Conservation (phyloP, 371 early-diverging fungal species). For the Mortierella polycephala region DNA sequence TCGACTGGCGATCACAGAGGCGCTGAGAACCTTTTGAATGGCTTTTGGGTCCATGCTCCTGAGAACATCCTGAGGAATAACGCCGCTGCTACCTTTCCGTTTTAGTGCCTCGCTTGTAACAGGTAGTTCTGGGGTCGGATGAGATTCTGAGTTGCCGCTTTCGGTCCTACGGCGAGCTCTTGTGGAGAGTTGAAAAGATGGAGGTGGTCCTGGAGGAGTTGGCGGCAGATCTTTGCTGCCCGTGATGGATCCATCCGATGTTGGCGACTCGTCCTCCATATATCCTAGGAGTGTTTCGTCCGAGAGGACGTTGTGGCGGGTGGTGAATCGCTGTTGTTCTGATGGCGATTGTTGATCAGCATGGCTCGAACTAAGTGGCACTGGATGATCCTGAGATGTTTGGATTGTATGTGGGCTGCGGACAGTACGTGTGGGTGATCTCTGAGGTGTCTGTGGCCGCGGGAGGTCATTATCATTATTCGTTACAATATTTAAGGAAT, state of each 20-base stretch:
- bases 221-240: slow-evolving; percentile 22
- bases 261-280: neutral
- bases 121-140: neutral
- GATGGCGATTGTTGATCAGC: neutral
- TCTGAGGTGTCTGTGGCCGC: slow-evolving; percentile 7
- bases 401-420: slow-evolving; percentile 3
- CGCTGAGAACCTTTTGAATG: slow-evolving; percentile 13
- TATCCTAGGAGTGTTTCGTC: slow-evolving; percentile 28
- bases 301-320: slow-evolving; percentile 17
- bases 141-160: neutral
- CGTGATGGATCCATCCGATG: neutral
- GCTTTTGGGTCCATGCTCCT: slow-evolving; percentile 33
- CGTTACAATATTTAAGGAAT: too few species aligned
- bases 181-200: neutral
- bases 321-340: slow-evolving; percentile 1
- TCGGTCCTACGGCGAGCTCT: slow-evolving; percentile 4
- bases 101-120: neutral
- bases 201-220: slow-evolving; percentile 17
- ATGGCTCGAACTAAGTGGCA: neutral
- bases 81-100: slow-evolving; percentile 13
- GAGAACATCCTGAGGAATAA: slow-evolving; percentile 43
- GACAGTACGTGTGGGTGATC: slow-evolving; percentile 8
- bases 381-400: slow-evolving; percentile 6
- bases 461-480: too few species aligned
- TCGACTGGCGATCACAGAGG: slow-evolving; percentile 33